phyloP scores from a whole-genome alignment of 2,329 filamentous ascomycete species.

The Monosporascus sp. region DNA sequence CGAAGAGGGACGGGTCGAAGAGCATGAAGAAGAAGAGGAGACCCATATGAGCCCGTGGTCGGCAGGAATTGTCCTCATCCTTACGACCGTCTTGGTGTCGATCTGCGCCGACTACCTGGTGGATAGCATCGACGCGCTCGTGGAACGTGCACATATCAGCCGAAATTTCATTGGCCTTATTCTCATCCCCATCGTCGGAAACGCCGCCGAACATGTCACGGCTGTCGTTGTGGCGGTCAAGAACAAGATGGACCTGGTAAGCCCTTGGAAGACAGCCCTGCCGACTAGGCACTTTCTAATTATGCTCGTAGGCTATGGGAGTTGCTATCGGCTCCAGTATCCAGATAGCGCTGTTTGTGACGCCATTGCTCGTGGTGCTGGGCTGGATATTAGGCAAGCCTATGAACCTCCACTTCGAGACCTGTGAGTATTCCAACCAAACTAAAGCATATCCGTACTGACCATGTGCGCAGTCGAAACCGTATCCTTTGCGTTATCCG shows the following conservation, averaged over 20 bases:
- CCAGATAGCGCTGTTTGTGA: constrained; percentile 78
- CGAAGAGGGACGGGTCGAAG: constrained; percentile 32
- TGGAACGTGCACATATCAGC: constrained; percentile 65
- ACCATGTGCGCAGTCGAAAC: constrained; percentile 54
- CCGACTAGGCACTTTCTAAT: constrained; percentile 4
- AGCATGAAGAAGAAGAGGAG: constrained; percentile 37
- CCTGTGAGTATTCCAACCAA: constrained; percentile 34
- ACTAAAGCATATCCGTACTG: constrained; percentile 10
- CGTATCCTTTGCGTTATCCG: constrained; percentile 70
- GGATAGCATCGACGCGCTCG: constrained; percentile 68
- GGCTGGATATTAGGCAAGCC: constrained; percentile 68
- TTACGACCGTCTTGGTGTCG: constrained; percentile 65
- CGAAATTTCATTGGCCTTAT: constrained; percentile 79
- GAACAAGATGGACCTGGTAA: constrained; percentile 64
- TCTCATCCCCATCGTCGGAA: constrained; percentile 73
- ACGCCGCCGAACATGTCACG: constrained; percentile 76
- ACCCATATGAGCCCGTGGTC: constrained; percentile 57
- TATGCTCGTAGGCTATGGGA: constrained; percentile 55
- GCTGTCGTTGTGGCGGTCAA: constrained; percentile 74
- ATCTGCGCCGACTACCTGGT: constrained; percentile 75
- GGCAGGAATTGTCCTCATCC: constrained; percentile 60
- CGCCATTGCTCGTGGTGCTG: constrained; percentile 72
- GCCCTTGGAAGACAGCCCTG: not conserved
- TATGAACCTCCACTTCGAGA: constrained; percentile 79
- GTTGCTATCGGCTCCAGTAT: constrained; percentile 79